Evolutionary conservation across 768 basidiomycete species (phyloP).

Genomic region (Neoboletus brunneissimus): DNA sequence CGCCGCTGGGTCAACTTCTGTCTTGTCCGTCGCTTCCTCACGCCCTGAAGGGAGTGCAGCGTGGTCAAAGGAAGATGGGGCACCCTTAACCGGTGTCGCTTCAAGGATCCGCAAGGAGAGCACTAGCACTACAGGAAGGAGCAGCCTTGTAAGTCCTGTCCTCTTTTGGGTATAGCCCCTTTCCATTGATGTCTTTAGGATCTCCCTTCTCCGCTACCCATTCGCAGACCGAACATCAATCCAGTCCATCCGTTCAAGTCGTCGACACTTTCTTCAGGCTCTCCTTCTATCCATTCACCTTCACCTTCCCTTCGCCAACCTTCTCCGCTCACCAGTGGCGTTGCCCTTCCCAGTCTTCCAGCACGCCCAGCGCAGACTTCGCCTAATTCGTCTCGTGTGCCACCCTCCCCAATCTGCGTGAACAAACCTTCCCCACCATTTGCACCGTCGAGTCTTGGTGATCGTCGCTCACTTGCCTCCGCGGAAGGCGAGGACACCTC

Average conservation of each 20-base stretch:
- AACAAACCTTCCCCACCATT: conserved; percentile 40
- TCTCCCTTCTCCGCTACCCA: conserved; percentile 41
- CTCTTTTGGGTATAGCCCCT: neutral
- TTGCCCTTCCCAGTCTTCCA: conserved; percentile 32
- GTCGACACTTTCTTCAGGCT: conserved; percentile 47
- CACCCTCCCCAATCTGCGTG: conserved; percentile 38
- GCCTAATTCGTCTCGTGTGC: conserved; percentile 42
- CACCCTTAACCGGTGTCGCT: conserved; percentile 35
- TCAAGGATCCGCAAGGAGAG: conserved; percentile 53
- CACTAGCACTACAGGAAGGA: conserved; percentile 38
- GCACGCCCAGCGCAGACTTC: conserved; percentile 37
- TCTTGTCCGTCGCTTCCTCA: conserved; percentile 41
- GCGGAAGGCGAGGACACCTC: conserved; percentile 35
- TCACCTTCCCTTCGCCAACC: conserved; percentile 47
- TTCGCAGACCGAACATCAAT: conserved; percentile 42
- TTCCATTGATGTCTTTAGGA: conserved; percentile 27
- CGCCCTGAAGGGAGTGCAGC: conserved; percentile 36
- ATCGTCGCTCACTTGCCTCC: conserved; percentile 39
- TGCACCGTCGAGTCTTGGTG: conserved; percentile 42
- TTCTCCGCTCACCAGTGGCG: conserved; percentile 40
- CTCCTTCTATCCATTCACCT: conserved; percentile 47
- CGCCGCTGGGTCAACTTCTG: conserved; percentile 35
- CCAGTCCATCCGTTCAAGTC: conserved; percentile 49
- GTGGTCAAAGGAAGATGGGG: conserved; percentile 38
- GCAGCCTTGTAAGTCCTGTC: conserved; percentile 20